Evolutionary conservation across 2,329 filamentous ascomycete genomes (phyloP).

Genomic region (Calonectria multiphialidica): DNA sequence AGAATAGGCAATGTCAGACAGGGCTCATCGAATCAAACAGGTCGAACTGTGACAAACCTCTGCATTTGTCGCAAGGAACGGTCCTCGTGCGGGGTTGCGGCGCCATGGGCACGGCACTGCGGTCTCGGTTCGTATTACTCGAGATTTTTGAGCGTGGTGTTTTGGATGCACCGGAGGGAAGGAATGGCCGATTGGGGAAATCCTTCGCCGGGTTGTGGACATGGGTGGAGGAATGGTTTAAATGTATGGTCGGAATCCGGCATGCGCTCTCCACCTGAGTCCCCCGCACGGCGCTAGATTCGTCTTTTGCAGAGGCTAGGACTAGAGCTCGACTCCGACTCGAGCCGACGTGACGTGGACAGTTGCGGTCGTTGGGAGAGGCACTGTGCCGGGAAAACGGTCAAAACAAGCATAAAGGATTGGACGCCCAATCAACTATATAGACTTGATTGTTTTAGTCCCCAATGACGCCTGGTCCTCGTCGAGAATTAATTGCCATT

Average conservation of each 20-base stretch:
- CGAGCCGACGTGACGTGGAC: no score
- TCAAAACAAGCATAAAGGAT: no score
- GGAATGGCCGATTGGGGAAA: constrained; percentile 19
- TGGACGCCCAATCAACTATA: background rate
- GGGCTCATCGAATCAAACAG: background rate
- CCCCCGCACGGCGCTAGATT: constrained; percentile 11
- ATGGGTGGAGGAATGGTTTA: constrained; percentile 8
- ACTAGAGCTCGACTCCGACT: background rate
- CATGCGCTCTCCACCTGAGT: background rate
- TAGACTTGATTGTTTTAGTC: background rate
- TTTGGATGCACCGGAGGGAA: background rate
- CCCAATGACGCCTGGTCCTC: background rate
- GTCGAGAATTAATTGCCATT: background rate
- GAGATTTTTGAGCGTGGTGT: background rate
- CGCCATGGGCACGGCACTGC: constrained; percentile 9
- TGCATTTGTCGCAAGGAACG: constrained; percentile 30
- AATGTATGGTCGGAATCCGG: constrained; percentile 4
- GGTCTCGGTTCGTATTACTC: background rate
- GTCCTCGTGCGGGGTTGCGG: constrained; percentile 29
- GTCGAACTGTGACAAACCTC: constrained; percentile 11
- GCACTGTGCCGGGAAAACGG: background rate
- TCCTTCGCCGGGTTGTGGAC: constrained; percentile 24
- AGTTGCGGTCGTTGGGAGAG: no score
- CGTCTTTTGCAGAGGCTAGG: background rate
- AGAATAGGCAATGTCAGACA: background rate